These are phyloP conservation scores for Thielaviopsis populi DNA, from an alignment of 2,329 filamentous ascomycete species.

Conservation along the genomic window DNA sequence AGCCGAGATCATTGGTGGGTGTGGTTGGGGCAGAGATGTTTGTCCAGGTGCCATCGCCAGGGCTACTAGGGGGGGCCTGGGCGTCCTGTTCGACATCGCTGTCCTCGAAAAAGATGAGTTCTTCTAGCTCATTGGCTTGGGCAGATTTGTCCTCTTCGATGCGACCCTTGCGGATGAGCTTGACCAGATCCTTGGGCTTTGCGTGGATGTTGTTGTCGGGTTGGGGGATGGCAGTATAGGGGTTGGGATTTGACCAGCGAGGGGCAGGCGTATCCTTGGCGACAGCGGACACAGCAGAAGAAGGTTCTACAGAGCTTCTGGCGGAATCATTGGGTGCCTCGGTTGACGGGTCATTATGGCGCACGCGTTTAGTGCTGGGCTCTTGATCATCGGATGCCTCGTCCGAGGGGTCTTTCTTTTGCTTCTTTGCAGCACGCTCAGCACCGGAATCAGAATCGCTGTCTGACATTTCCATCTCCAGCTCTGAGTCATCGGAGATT, in stretches of 20 bases:
- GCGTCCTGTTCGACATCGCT: slow-evolving; percentile 38
- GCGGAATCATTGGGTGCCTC: neutral
- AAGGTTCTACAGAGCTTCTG: neutral
- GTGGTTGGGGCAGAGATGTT: slow-evolving; percentile 16
- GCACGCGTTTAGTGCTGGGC: slow-evolving; percentile 31
- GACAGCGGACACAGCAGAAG: neutral
- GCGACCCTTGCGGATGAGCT: slow-evolving; percentile 80
- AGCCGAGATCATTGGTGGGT: slow-evolving; percentile 33
- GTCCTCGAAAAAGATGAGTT: slow-evolving; percentile 80
- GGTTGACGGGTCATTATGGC: slow-evolving; percentile 24
- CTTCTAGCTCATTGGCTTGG: slow-evolving; percentile 46
- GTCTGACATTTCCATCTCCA: slow-evolving; percentile 49
- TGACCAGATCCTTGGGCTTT: slow-evolving; percentile 77
- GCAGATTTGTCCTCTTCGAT: slow-evolving; percentile 39
- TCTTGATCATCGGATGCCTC: slow-evolving; percentile 21
- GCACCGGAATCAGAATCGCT: slow-evolving; percentile 25
- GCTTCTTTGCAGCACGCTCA: neutral
- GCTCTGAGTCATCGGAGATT: slow-evolving; percentile 47
- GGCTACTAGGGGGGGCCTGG: slow-evolving; percentile 5
- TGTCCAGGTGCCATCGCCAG: slow-evolving; percentile 10
- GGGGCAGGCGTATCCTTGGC: slow-evolving; percentile 27
- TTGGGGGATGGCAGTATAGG: slow-evolving; percentile 76
- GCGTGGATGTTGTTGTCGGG: slow-evolving; percentile 43
- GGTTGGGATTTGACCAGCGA: slow-evolving; percentile 92
- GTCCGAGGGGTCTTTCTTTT: neutral